Base-by-base conservation (phyloP, 2,329 filamentous ascomycete species). In the Trichoderma arundinaceum region DNA sequence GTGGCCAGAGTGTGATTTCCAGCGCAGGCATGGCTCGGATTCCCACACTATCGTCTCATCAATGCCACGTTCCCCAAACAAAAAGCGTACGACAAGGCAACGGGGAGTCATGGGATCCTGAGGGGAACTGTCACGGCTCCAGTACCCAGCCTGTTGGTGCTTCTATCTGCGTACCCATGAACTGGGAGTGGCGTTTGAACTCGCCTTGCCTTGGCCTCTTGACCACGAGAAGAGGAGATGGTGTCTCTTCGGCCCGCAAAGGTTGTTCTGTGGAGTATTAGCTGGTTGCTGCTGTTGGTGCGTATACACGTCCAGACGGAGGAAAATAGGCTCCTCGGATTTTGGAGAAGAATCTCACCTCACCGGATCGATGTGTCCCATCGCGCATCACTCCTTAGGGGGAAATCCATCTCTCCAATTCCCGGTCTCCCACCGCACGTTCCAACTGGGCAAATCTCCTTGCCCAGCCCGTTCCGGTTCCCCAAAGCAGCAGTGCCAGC, bases 271-370 rank as follows among this genome's bases (percentile, higher is more conserved):
- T 41, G 57, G 57, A 51, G 57, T 13, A 41, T 33, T 5, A 7
- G 13, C 5, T 57, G 49, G 5, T 35, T 4, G 2, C 51, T 57
- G 46, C 17, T 53, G 58, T 33, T 52, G 59, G 56, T 59, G 56
- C 22, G 12, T 8, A 32, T n/a, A 38, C 32, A 60, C 44, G 32
- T n/a, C 38, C 22, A 32, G 44, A 60, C 41, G 44, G 44, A 41
- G 35, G 13, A 60, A 41, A 28, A 8, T 17, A 32, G 44, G 46
- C 57, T 15, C 7, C 46, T 35, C 35, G 35, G 22, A 38, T 38
- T 7, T 38, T 7, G 35, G 35, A 38, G 35, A 10, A 10, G 10
- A 38, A 38, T 38, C 35, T 38, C 35, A 38, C 35, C 28, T 33
- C 38, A 9, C 22, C 38, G 22, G n/a, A 52, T 52, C 38, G 48